Evolutionary conservation across 1,284 basidiomycete species (phyloP), one percentile per base, ranked within the genome.

Genomic region (Ganoderma sp.): DNA sequence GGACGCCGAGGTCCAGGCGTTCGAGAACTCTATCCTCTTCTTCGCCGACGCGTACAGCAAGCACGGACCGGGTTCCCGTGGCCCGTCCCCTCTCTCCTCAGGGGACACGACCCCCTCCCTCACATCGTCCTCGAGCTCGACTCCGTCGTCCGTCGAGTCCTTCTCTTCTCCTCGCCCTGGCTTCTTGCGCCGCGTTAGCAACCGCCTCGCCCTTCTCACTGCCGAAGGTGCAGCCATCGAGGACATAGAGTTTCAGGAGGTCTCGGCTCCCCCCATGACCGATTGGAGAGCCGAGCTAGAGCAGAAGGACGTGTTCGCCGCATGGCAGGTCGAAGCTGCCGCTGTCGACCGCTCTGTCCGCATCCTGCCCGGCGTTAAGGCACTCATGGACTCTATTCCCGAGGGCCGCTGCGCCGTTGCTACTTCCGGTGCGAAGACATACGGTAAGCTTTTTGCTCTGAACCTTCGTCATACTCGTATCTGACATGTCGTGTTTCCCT

Each of bases 361-460:
- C 66, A 93, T 93, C 74, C 83, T 94, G 1, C 92, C 92, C 48
- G 91, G 92, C 56, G 92, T 93, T 7, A 84, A 85, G 74, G 81
- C 79, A 70, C 84, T 94, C 81, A 90, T 93, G 70, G 83, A 86
- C 65, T 88, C 89, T 10, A 83, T 94, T 64, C 92, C 92, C 9
- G 79, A 83, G 65, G 90, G 87, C 17, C 84, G 84, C 52, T 93
- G 90, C 73, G 91, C 91, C 8, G 90, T 93, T 34, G 92, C 91
- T 2, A 93, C 92, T 0, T 92, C 90, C 0, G 91, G 90, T 9
- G 91, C 91, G 0, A 90, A 88, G 77, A 92, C 90, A 0, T 92
- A 92, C 69, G 86, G 86, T 87, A 70, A 65, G 84, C 79, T 32
- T 58, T n/a, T 62, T 28, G 54, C 59, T 34, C 41, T 39, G 28